These are phyloP conservation scores for Phytophthora aleatoria DNA, from an alignment of 352 stramenopile genomes.

Conservation along the genomic window DNA sequence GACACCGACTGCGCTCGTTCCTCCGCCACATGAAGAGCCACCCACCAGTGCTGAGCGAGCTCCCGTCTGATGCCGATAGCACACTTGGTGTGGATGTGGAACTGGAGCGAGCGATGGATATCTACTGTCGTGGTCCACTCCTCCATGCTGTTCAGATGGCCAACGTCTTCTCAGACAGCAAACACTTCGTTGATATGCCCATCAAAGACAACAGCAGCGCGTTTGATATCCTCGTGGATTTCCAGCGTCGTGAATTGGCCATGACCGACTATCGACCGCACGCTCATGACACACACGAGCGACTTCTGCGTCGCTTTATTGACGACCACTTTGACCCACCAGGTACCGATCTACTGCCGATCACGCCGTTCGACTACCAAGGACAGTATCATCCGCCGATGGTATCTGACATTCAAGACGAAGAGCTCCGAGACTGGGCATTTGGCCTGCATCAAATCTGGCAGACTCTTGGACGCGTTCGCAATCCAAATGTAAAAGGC, in stretches of 20 bases:
- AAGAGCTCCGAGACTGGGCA: conserved; percentile 65
- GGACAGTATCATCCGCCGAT: conserved; percentile 52
- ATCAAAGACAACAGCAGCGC: conserved; percentile 81
- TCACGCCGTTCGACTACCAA: conserved; percentile 76
- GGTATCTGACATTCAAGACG: conserved; percentile 58
- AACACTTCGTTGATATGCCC: conserved; percentile 94
- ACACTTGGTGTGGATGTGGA: conserved; percentile 45
- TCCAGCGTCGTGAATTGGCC: conserved; percentile 54
- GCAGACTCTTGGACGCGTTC: conserved; percentile 68
- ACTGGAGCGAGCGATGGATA: conserved; percentile 67
- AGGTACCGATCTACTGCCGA: conserved; percentile 73
- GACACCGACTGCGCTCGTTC: conserved; percentile 31
- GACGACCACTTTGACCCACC: conserved; percentile 82
- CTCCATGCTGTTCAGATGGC: conserved; percentile 77
- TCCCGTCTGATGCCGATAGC: conserved; percentile 20
- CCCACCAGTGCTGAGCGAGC: conserved; percentile 8
- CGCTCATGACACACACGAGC: conserved; percentile 32
- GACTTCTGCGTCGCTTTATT: conserved; percentile 70
- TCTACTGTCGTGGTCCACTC: conserved; percentile 73
- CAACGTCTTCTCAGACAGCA: conserved; percentile 88
- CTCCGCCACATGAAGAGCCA: conserved; percentile 36
- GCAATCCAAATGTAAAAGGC: conserved; percentile 50
- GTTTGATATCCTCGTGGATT: conserved; percentile 76
- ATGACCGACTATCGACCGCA: conserved; percentile 56
- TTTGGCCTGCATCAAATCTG: conserved; percentile 77